Evolutionary conservation across 2,329 filamentous ascomycete species (phyloP), one percentile per base, ranked within the genome.

Genomic region (Fusarium sp.): DNA sequence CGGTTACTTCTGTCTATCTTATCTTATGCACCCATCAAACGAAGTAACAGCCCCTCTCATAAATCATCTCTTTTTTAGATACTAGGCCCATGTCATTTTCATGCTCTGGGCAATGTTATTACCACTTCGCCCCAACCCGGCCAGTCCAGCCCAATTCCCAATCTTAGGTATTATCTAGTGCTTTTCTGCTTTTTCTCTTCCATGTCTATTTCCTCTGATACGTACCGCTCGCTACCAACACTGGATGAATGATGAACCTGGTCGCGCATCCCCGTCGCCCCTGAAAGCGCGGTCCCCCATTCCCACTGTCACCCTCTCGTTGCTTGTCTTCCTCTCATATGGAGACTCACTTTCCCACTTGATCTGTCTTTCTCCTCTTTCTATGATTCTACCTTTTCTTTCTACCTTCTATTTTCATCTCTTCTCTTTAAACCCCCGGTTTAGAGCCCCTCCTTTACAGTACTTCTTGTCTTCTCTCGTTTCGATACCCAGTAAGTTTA

Each of bases 181-280:
- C 65, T 59, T 25, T 63, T 71, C 46, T 49, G 62, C 63, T 48
- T 49, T 47, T 60, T n/a, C 34, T 41, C 47, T 29, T 20, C 29
- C 24, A 24, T 24, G 24, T 60, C 34, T 53, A 53, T 40, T 40
- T 41, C 37, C 25, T n/a, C 34, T 42, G 24, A 53, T 59, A 55
- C 62, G 51, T 69, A 59, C 61, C 49, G 25, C 45, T 62, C 41
- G 34, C 59, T 47, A 47, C 53, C 41, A 49, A 59, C 44, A 54
- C 57, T 42, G 30, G 37, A 29, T 49, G 66, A 48, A 57, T 54
- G 32, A 66, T 71, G 55, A 71, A 72, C 69, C 69, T 67, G 65
- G 69, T 71, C 69, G 51, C 51, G 46, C 57, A 71, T 71, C 69
- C 69, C 61, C 69, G 69, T 71, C 69, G 51, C 69, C 69, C 69